Conservation (phyloP, 768 basidiomycete genomes). For the Wakefieldia striispora region DNA sequence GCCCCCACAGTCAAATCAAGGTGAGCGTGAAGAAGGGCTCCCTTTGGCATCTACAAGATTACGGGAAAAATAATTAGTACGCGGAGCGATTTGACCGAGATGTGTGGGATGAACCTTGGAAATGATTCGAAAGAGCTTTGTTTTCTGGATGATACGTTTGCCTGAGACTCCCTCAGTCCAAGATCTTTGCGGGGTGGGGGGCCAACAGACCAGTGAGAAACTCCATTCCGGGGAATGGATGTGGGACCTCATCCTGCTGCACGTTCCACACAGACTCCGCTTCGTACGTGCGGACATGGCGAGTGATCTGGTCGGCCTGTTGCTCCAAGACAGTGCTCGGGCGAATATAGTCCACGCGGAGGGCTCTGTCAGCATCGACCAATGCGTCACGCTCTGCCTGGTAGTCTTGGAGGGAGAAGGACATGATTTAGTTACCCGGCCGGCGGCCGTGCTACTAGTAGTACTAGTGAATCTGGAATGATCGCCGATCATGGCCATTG, state of each 20-base stretch:
- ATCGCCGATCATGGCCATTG: too few species aligned
- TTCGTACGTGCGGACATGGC: constrained; percentile 54
- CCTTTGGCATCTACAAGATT: constrained; percentile 69
- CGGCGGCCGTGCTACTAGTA: too few species aligned
- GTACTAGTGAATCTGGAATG: too few species aligned
- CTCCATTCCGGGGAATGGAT: constrained; percentile 77
- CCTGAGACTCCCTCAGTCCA: constrained; percentile 32
- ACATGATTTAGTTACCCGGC: too few species aligned
- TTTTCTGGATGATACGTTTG: constrained; percentile 55
- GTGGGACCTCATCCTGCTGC: constrained; percentile 50
- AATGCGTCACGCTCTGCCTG: constrained; percentile 27
- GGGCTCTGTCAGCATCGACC: constrained; percentile 42
- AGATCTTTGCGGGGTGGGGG: background rate
- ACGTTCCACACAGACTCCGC: constrained; percentile 56
- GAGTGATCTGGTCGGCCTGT: constrained; percentile 56
- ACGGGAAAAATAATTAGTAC: background rate
- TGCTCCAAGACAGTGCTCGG: constrained; percentile 37
- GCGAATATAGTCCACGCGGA: constrained; percentile 47
- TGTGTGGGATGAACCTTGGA: constrained; percentile 42
- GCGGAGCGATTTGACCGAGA: background rate
- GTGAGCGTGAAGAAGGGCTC: constrained; percentile 70
- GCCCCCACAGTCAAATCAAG: constrained; percentile 71
- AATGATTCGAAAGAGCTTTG: constrained; percentile 59
- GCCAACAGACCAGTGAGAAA: constrained; percentile 63
- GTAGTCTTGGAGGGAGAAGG: constrained; percentile 18